phyloP scores from a whole-genome alignment of 352 stramenopile species.

The Phytophthora sojae region DNA sequence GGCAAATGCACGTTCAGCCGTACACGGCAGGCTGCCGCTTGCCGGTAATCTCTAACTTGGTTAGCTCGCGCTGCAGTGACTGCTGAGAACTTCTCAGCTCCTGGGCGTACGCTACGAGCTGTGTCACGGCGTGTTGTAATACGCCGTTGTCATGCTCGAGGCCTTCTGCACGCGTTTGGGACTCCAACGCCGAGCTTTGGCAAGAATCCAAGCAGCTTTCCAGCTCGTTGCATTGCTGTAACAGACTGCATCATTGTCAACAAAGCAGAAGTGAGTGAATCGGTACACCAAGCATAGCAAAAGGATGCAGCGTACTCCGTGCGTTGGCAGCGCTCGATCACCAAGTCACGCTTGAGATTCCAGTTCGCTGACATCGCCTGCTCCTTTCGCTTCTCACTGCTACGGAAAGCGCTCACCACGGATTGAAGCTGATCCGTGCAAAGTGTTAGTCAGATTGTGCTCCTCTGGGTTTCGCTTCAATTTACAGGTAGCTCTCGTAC shows the following conservation, averaged over 20 bases:
- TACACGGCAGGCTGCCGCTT: slow-evolving; percentile 49
- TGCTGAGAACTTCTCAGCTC: slow-evolving; percentile 58
- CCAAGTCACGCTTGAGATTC: slow-evolving; percentile 57
- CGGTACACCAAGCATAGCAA: background rate
- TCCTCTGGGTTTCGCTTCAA: too few species aligned
- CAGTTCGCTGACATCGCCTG: slow-evolving; percentile 40
- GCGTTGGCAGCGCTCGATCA: slow-evolving; percentile 65
- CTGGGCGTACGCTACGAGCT: slow-evolving; percentile 63
- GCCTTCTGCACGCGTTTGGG: slow-evolving; percentile 39
- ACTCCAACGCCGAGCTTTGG: slow-evolving; percentile 42
- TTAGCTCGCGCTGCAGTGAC: slow-evolving; percentile 56
- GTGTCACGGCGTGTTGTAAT: slow-evolving; percentile 52
- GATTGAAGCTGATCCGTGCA: slow-evolving; percentile 34
- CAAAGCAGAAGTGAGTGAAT: background rate
- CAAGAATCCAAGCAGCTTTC: slow-evolving; percentile 59
- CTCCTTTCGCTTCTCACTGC: slow-evolving; percentile 51
- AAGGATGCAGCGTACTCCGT: slow-evolving; percentile 47
- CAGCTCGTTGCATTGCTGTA: slow-evolving; percentile 59
- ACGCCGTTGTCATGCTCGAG: slow-evolving; percentile 63
- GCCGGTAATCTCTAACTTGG: slow-evolving; percentile 55
- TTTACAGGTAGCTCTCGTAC: slow-evolving; percentile 12
- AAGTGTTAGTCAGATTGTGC: background rate
- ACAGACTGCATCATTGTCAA: slow-evolving; percentile 39
- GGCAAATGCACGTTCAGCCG: slow-evolving; percentile 28
- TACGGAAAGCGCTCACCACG: slow-evolving; percentile 45